These are phyloP conservation scores for Austroboletus rostrupii DNA, from an alignment of 1,284 basidiomycete genomes.

Conservation along the genomic window DNA sequence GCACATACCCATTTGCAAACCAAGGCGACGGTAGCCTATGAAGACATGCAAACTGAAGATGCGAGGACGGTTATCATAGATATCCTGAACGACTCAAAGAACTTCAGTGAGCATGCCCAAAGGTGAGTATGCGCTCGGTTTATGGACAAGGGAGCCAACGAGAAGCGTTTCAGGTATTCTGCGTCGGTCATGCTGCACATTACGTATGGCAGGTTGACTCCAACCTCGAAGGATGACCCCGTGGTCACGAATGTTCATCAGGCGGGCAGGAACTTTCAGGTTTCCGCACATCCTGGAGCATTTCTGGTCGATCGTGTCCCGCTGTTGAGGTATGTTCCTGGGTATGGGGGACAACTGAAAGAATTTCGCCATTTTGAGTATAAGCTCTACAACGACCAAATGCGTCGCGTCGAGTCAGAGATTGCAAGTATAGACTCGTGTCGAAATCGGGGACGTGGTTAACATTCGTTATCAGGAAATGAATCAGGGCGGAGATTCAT, in stretches of 20 bases:
- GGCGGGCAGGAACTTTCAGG: slow-evolving; percentile 44
- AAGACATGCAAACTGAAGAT: slow-evolving; percentile 32
- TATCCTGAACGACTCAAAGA: slow-evolving; percentile 34
- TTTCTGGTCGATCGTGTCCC: slow-evolving; percentile 61
- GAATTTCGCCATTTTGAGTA: slow-evolving; percentile 54
- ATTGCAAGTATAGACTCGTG: slow-evolving; percentile 34
- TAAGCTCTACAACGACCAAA: slow-evolving; percentile 46
- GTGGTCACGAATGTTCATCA: slow-evolving; percentile 52
- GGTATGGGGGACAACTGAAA: slow-evolving; percentile 15
- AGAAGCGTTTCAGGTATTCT: slow-evolving; percentile 44
- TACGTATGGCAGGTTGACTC: slow-evolving; percentile 57
- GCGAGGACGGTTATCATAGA: slow-evolving; percentile 37
- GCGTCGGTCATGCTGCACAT: slow-evolving; percentile 62
- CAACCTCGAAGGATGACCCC: slow-evolving; percentile 50
- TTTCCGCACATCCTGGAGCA: slow-evolving; percentile 50
- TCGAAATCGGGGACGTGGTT: neutral
- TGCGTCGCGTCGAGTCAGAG: slow-evolving; percentile 41
- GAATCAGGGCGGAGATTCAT: slow-evolving; percentile 41
- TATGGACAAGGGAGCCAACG: neutral
- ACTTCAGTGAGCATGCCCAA: slow-evolving; percentile 32
- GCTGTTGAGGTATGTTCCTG: slow-evolving; percentile 40
- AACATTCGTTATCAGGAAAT: slow-evolving; percentile 16
- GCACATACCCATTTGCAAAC: slow-evolving; percentile 38
- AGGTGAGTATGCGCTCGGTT: slow-evolving; percentile 18
- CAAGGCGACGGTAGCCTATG: slow-evolving; percentile 30